Base-by-base conservation (phyloP, 345 rosid genomes). In the Rhizophora mangle region DNA sequence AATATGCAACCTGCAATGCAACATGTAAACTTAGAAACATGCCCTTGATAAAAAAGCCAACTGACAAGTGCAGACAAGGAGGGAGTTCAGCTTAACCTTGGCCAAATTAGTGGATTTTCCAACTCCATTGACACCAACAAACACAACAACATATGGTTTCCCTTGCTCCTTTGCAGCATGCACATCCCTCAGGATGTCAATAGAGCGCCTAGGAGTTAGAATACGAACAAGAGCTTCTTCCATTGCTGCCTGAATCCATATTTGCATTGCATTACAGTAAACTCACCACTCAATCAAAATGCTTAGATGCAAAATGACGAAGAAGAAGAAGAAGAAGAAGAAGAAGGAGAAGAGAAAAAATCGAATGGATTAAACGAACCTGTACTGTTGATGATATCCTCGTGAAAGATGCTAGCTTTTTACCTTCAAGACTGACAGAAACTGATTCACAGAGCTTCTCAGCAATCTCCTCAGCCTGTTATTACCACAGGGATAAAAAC, bases 361-460 rank as follows among this genome's bases (percentile, higher is more conserved):
- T 60, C 3, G 6, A 46, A 9, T 3, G 8, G 26, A 65, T 19
- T 18, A 21, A 22, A 81, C 78, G 57, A 72, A 87, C 99, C 99
- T 90, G 96, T 73, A 96, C 99, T 29, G 96, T 92, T 27, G 97
- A 92, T 63, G 97, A 90, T 71, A 96, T 83, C 86, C 99, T 92
- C 21, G 99, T 96, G 79, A 96, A 96, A 26, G 99, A 96, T 73
- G 86, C 93, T 84, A 82, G 76, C 85, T 89, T 96, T 90, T 92
- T 96, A 55, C 99, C 98, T 84, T 84, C 99, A 73, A 96, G 97
- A 83, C 98, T 92, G 8, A 89, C 89, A 60, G 93, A 89, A 63
- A 92, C 98, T 21, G 99, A 96, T 78, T 96, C 99, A 82, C 97
- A 92, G 51, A 96, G 98, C 85, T 90, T 96, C 82, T 83, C 99